Base-by-base conservation (phyloP, 331 rosid species). In the Rosa hybrid region DNA sequence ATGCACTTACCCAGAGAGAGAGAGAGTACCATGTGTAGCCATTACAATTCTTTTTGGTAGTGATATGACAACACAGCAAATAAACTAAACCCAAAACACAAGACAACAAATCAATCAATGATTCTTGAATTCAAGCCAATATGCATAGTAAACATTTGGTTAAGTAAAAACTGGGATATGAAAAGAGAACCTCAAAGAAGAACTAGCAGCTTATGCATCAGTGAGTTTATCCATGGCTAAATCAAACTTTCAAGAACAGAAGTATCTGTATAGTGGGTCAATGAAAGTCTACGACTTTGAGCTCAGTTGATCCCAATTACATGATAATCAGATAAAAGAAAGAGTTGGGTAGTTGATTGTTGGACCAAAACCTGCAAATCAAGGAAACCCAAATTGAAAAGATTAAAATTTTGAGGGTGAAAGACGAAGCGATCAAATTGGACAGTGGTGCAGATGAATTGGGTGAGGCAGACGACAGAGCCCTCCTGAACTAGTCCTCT, bases 21-120 rank as follows among this genome's bases (percentile, higher is more conserved):
- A 25, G 27, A 25, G 27, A 25, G 27, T 25, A 25, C 27, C 27
- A 25, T 25, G 27, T 25, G 27, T 25, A 25, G 27, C 27, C 27
- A 25, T 25, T 25, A 25, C 27, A 25, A 25, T 25, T 25, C 27
- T 25, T 25, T 25, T 25, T 25, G 27, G 27, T 25, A 25, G 27
- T 25, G 27, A 88, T 96, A 93, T 0, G 98, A 92, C 70, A 90
- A 81, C 5, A 98, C 98, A 8, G 98, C 93, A 34, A 83, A 82
- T 82, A 96, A 90, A 85, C 98, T 93, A 85, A 57, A 79, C 12
- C 60, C 54, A 83, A 51, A 83, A 50, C 6, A 79, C 6, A 79
- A 41, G 50, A 65, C 12, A 21, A 30, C 42, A 46, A 65, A 30
- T 30, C 34, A 21, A 74, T 23, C 38, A 57, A 44, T 20, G 49